These are phyloP conservation scores for Pythium monospermum DNA, from an alignment of 352 stramenopile species.

Conservation along the genomic window DNA sequence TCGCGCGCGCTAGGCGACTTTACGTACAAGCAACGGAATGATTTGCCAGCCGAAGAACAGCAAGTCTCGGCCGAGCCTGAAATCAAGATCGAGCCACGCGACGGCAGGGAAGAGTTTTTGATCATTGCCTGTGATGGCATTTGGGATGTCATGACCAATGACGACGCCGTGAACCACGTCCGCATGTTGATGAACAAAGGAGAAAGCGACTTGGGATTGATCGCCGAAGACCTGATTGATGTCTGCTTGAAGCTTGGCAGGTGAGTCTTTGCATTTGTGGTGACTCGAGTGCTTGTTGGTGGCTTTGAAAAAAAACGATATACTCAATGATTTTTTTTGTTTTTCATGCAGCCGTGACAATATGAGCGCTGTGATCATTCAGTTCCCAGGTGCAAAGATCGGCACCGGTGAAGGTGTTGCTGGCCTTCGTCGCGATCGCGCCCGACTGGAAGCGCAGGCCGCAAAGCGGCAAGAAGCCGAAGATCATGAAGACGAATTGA, in stretches of 20 bases:
- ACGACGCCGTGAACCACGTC: slow-evolving; percentile 85
- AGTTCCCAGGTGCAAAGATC: slow-evolving; percentile 66
- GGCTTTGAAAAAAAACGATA: too few relatives aligned
- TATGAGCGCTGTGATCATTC: slow-evolving; percentile 79
- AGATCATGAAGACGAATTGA: slow-evolving; percentile 9
- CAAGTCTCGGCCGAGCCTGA: slow-evolving; percentile 87
- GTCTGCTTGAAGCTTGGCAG: slow-evolving; percentile 66
- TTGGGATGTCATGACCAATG: slow-evolving; percentile 92
- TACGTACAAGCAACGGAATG: slow-evolving; percentile 65
- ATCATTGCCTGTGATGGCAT: slow-evolving; percentile 91
- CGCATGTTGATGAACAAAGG: slow-evolving; percentile 66
- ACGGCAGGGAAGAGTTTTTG: slow-evolving; percentile 87
- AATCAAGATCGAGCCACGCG: slow-evolving; percentile 71
- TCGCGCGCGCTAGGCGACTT: slow-evolving; percentile 77
- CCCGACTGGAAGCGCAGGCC: slow-evolving; percentile 39
- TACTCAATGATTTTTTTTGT: too few relatives aligned
- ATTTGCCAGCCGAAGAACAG: slow-evolving; percentile 61
- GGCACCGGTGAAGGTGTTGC: slow-evolving; percentile 55
- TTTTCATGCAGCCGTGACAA: slow-evolving; percentile 51
- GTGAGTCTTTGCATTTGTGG: slow-evolving; percentile 34
- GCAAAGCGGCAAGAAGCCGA: slow-evolving; percentile 25
- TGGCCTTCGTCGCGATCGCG: slow-evolving; percentile 52
- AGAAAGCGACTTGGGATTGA: slow-evolving; percentile 61
- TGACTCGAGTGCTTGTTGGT: too few relatives aligned
- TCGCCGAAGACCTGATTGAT: slow-evolving; percentile 80